Base-by-base conservation (phyloP, 1,284 basidiomycete genomes). In the Omphalotus olearius region DNA sequence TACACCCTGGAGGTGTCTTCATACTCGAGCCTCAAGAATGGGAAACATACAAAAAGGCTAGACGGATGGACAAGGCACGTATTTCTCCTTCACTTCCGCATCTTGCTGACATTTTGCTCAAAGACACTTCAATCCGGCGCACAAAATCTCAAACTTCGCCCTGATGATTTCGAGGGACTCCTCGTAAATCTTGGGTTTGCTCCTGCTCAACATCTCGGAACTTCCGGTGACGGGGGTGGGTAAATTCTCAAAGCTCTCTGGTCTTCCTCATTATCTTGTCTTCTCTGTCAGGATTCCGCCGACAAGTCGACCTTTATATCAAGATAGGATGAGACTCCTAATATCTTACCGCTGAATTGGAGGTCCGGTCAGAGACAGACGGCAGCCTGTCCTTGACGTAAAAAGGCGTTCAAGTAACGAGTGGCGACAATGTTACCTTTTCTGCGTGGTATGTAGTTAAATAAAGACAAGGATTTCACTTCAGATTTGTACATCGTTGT, bases 21-120 rank as follows among this genome's bases (percentile, higher is more conserved):
- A 62, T 92, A 1, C 70, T 93, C 1, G 90, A 93, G 62, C 83
- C 88, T 0, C 90, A 93, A 60, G 72, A 80, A 25, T 92, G 88
- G 87, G 81, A 86, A 6, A 82, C 83, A 0, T 93, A 93, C 58
- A 72, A 72, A 7, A 89, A 89, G 59, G 85, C 88, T 0, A 82
- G 76, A 51, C 76, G 84, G 9, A 82, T 86, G 78, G 71, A 81
- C 59, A 66, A 76, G 47, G 84, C 83, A 56, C 25, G 71, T 64
- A 1, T 50, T 6, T 47, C 40, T 6, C 41, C 35, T 10, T 47
- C 47, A 49, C 47, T 20, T 35, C 40, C 38, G 5, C 23, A 1
- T 13, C 25, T 28, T 54, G 25, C 46, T 38, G 25, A 39, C 39
- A 18, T 30, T 35, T 50, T 9, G 40, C 23, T 30, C 30, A 20